These are phyloP conservation scores for Neofusicoccum ribis DNA, from an alignment of 2,329 filamentous ascomycete species.

Conservation along the genomic window DNA sequence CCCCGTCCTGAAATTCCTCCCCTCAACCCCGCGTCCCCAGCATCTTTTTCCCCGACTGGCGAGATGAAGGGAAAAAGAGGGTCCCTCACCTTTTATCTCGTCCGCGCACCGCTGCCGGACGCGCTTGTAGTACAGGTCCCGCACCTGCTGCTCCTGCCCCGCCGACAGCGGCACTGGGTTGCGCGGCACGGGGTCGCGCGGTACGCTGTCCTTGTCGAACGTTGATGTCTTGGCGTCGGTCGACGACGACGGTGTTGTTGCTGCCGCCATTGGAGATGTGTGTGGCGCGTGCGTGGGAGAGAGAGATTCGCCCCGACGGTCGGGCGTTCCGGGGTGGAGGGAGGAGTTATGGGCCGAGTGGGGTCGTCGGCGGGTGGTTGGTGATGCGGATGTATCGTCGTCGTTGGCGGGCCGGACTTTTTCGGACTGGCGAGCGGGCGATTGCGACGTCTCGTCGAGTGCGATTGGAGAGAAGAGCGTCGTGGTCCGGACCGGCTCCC, in stretches of 20 bases:
- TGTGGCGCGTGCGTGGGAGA: background rate
- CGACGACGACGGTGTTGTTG: background rate
- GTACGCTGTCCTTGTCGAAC: constrained; percentile 1
- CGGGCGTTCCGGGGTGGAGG: background rate
- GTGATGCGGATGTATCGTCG: background rate
- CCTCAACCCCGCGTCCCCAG: no score
- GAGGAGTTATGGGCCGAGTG: background rate
- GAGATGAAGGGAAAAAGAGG: background rate
- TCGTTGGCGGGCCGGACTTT: background rate
- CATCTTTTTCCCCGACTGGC: no score
- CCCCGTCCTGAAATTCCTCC: no score
- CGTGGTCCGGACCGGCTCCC: no score
- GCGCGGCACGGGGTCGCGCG: constrained; percentile 37
- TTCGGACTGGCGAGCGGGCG: background rate
- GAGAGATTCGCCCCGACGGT: background rate
- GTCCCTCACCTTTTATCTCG: constrained; percentile 48
- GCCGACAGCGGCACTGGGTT: constrained; percentile 84
- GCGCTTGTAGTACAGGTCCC: constrained; percentile 76
- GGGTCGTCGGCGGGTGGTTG: no score
- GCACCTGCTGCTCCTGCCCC: constrained; percentile 77
- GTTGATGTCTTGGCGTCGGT: background rate
- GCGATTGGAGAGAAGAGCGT: no score
- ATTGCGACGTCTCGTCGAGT: no score
- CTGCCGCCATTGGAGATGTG: constrained; percentile 2
- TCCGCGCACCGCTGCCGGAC: constrained; percentile 72